Base-by-base conservation (phyloP, 2,329 filamentous ascomycete species). In the Talaromyces sp. region DNA sequence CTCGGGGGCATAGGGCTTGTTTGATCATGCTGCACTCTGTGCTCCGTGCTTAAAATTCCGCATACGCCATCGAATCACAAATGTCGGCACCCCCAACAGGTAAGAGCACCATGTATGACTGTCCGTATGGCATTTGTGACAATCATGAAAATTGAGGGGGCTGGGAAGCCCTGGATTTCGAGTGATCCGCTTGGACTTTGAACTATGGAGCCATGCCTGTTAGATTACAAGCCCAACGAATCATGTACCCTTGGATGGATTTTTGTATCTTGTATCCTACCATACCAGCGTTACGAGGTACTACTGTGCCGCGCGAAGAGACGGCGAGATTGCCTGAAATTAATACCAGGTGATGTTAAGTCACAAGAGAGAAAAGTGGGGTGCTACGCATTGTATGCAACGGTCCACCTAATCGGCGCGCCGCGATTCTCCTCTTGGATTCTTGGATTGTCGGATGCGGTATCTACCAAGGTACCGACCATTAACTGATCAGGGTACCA, bases 331-430 rank as follows among this genome's bases (percentile, higher is more conserved):
- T 39, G 37, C 10, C 19, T 60, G 58, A 39, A 60, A 50, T 50
- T 60, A 45, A 50, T 62, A 50, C 33, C 37, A 41, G 47, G 52
- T 24, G 52, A 56, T 33, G 39, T 52, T 52, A 49, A 47, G 41
- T 31, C 58, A 22, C 41, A 60, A 60, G 27, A 43, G 43, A 43
- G 31, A 60, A 39, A 60, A 50, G 59, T 50, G 59, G 59, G 50
- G 33, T 37, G 27, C 27, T 31, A 31, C 27, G 27, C 27, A 31
- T 24, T 22, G 13, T 22, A 61, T 61, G 59, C 31, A 61, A 41
- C 59, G 19, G 45, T 33, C 6, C 43, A 37, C 33, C 27, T 60
- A 56, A 37, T 37, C 31, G 49, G 27, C 49, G 49, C 27, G n/a
- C 49, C 16, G 27, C 49, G 14, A 31, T 27, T 50, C 7, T 50